phyloP scores from a whole-genome alignment of 208 protist species.

The Herpetomonas samuelpessoai region DNA sequence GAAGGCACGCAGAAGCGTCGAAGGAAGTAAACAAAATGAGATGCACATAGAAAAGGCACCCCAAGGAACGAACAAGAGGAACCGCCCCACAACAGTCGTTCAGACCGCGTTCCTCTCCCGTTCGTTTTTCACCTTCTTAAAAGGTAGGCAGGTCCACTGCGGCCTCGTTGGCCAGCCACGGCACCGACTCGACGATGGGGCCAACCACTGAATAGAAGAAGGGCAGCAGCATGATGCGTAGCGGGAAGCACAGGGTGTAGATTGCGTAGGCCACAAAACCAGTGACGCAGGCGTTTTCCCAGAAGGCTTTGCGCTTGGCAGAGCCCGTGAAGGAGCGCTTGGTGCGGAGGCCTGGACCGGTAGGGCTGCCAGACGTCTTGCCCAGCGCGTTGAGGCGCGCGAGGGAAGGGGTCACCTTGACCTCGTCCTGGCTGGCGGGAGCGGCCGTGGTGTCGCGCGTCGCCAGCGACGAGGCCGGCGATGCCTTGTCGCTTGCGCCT shows the following conservation, averaged over 20 bases:
- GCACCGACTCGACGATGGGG: conserved; percentile 54
- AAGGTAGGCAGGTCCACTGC: conserved; percentile 14
- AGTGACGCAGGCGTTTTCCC: conserved; percentile 63
- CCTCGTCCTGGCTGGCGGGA: conserved; percentile 13
- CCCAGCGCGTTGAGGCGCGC: conserved; percentile 57
- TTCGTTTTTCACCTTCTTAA: conserved; percentile 8
- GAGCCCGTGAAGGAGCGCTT: conserved; percentile 30
- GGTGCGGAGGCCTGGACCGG: conserved; percentile 18
- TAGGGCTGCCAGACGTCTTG: conserved; percentile 7
- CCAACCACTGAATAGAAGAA: conserved; percentile 65
- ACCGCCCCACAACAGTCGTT: too few species aligned
- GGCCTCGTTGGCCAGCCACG: conserved; percentile 67
- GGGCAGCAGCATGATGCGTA: conserved; percentile 72
- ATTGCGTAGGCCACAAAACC: conserved; percentile 49
- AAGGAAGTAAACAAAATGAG: too few species aligned
- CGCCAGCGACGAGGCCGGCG: background rate
- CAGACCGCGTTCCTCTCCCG: conserved; percentile 1
- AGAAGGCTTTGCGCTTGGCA: conserved; percentile 55
- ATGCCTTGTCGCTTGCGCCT: conserved; percentile 16
- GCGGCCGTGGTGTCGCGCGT: background rate
- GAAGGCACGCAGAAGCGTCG: too few species aligned
- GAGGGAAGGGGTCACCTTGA: conserved; percentile 47
- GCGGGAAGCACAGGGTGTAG: conserved; percentile 78
- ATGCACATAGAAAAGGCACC: too few species aligned
- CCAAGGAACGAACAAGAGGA: too few species aligned